These are phyloP conservation scores for Fusarium sambucinum DNA, from an alignment of 2,329 filamentous ascomycete species.

Conservation along the genomic window DNA sequence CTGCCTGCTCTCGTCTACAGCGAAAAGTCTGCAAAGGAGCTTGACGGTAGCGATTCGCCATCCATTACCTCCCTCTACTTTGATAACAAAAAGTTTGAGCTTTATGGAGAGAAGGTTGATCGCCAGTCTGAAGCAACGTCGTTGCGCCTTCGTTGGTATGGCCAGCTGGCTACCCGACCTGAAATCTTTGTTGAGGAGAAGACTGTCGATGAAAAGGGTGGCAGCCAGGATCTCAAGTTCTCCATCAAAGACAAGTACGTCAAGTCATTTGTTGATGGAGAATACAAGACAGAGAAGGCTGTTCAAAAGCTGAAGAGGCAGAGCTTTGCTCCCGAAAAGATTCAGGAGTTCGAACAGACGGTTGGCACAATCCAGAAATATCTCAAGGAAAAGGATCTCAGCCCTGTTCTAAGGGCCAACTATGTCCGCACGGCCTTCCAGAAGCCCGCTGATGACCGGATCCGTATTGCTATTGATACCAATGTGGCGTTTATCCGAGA, in stretches of 20 bases:
- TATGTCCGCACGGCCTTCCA: constrained; percentile 97
- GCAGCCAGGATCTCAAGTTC: constrained; percentile 83
- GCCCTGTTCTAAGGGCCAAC: constrained; percentile 90
- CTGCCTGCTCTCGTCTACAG: constrained; percentile 95
- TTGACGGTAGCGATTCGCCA: constrained; percentile 85
- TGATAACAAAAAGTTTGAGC: constrained; percentile 85
- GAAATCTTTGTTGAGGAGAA: constrained; percentile 93
- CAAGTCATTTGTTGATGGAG: constrained; percentile 84
- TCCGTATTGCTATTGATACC: constrained; percentile 93
- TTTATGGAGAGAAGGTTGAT: constrained; percentile 89
- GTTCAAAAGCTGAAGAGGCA: constrained; percentile 87
- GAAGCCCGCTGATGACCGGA: constrained; percentile 89
- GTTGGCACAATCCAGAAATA: constrained; percentile 84
- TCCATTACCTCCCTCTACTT: constrained; percentile 97
- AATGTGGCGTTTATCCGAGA: constrained; percentile 88
- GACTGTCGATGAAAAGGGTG: constrained; percentile 79
- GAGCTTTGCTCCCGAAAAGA: constrained; percentile 73
- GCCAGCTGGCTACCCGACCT: constrained; percentile 80
- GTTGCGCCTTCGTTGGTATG: constrained; percentile 90
- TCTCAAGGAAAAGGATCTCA: constrained; percentile 79
- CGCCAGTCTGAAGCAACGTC: constrained; percentile 81
- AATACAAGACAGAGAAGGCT: constrained; percentile 93
- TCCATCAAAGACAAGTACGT: constrained; percentile 95
- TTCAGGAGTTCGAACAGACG: constrained; percentile 76
- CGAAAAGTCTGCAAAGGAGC: constrained; percentile 83